These are phyloP conservation scores for Phialophora expanda DNA, from an alignment of 2,329 filamentous ascomycete genomes.

Conservation along the genomic window DNA sequence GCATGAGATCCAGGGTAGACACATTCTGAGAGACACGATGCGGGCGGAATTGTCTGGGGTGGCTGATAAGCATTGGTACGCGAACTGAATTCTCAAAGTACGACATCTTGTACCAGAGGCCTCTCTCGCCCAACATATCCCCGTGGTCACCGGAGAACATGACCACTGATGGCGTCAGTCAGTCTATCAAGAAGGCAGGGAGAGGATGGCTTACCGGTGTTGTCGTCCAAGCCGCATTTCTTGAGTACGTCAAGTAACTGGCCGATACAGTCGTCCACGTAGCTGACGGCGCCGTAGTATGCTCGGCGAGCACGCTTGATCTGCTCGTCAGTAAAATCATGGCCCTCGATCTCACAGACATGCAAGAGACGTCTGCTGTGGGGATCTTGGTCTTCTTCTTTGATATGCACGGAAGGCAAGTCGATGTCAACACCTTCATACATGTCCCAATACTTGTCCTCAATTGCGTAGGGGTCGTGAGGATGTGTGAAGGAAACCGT, in stretches of 20 bases:
- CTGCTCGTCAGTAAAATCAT: slow-evolving; percentile 82
- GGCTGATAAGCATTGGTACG: slow-evolving; percentile 83
- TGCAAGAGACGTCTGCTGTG: slow-evolving; percentile 87
- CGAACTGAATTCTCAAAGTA: slow-evolving; percentile 92
- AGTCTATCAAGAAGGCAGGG: background rate
- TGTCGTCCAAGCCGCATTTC: slow-evolving; percentile 76
- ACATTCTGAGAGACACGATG: slow-evolving; percentile 82
- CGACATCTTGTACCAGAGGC: slow-evolving; percentile 96
- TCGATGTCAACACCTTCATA: slow-evolving; percentile 90
- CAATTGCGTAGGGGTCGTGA: slow-evolving; percentile 94
- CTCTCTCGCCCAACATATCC: slow-evolving; percentile 92
- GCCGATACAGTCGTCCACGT: slow-evolving; percentile 91
- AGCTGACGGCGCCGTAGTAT: slow-evolving; percentile 92
- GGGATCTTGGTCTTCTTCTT: slow-evolving; percentile 79
- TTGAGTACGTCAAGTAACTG: slow-evolving; percentile 78
- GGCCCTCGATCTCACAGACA: slow-evolving; percentile 84
- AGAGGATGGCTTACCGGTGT: slow-evolving; percentile 60
- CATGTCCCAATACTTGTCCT: slow-evolving; percentile 88
- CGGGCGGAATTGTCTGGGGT: slow-evolving; percentile 75
- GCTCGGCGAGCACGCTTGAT: slow-evolving; percentile 83
- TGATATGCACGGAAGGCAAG: slow-evolving; percentile 72
- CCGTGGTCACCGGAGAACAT: slow-evolving; percentile 94
- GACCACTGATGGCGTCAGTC: slow-evolving; percentile 50
- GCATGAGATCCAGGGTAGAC: slow-evolving; percentile 86
- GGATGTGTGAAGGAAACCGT: slow-evolving; percentile 94